Conservation (phyloP, 768 basidiomycete species). For the Tulasnella sp. region DNA sequence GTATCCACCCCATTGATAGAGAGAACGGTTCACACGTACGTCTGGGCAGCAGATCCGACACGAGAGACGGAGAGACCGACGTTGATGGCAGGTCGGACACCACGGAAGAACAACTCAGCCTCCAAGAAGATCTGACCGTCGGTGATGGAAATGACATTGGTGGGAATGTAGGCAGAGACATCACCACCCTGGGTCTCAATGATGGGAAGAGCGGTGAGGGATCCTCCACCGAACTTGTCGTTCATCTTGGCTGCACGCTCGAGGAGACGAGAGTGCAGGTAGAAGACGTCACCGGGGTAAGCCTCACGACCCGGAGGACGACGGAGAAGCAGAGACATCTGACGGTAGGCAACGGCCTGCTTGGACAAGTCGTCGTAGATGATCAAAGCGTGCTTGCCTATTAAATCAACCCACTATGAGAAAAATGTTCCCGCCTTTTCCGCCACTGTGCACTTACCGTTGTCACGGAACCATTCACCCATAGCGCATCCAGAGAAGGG, state of each 20-base stretch:
- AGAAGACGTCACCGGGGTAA: slow-evolving; percentile 99
- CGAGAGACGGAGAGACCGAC: slow-evolving; percentile 99
- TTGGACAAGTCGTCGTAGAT: slow-evolving; percentile 99
- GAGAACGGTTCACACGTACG: slow-evolving; percentile 53
- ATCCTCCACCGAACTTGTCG: slow-evolving; percentile 98
- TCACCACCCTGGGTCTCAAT: slow-evolving; percentile 99
- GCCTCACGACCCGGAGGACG: slow-evolving; percentile 99
- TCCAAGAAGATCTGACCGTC: slow-evolving; percentile 99
- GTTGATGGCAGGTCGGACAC: slow-evolving; percentile 99
- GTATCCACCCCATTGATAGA: background rate
- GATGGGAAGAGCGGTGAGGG: slow-evolving; percentile 96
- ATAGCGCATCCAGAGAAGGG: slow-evolving; percentile 99
- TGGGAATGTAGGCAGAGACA: slow-evolving; percentile 98
- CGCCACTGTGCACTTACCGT: background rate
- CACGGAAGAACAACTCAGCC: slow-evolving; percentile 99
- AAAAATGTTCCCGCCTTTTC: background rate
- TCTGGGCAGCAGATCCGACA: slow-evolving; percentile 99
- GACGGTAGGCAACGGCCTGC: slow-evolving; percentile 99
- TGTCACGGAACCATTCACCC: slow-evolving; percentile 99
- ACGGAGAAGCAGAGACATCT: slow-evolving; percentile 99
- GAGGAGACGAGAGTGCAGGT: slow-evolving; percentile 99
- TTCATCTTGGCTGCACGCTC: slow-evolving; percentile 99
- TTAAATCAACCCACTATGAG: background rate
- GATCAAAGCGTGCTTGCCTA: slow-evolving; percentile 96
- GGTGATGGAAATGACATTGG: slow-evolving; percentile 98